phyloP scores from a whole-genome alignment of 2,329 filamentous ascomycete species.

The Calycina herbarum region DNA sequence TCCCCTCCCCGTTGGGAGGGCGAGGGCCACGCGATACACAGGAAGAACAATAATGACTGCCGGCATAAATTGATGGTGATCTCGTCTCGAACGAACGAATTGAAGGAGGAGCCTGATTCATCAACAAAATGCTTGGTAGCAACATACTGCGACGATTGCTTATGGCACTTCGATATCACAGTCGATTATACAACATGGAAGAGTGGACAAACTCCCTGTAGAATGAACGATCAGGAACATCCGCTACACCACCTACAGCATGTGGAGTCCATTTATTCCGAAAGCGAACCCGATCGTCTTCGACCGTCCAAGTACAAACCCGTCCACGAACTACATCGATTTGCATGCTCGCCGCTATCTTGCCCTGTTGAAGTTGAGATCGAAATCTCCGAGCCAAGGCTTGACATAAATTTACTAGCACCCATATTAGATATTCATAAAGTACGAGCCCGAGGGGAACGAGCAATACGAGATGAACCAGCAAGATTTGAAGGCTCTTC shows the following conservation, averaged over 20 bases:
- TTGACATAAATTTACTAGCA: slow-evolving; percentile 48
- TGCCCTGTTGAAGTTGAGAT: slow-evolving; percentile 57
- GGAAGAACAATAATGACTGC: slow-evolving; percentile 48
- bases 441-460: slow-evolving; percentile 54
- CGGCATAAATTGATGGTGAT: slow-evolving; percentile 61
- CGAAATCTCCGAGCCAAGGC: slow-evolving; percentile 51
- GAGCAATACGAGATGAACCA: slow-evolving; percentile 50
- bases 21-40: slow-evolving; percentile 22
- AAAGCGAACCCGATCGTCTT: slow-evolving; percentile 33
- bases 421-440: slow-evolving; percentile 54
- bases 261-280: slow-evolving; percentile 41
- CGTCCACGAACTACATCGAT: slow-evolving; percentile 47
- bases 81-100: slow-evolving; percentile 50
- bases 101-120: slow-evolving; percentile 41
- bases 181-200: slow-evolving; percentile 51
- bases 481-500: slow-evolving; percentile 51
- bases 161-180: slow-evolving; percentile 59
- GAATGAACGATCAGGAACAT: slow-evolving; percentile 44
- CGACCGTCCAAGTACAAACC: slow-evolving; percentile 32
- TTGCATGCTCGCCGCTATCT: slow-evolving; percentile 57
- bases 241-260: slow-evolving; percentile 62
- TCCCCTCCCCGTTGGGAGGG: slow-evolving; percentile 52
- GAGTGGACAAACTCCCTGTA: slow-evolving; percentile 32
- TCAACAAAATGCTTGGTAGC: slow-evolving; percentile 55
- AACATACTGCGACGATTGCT: slow-evolving; percentile 61